Conservation (phyloP, 169 alveolate species). For the Plasmodium gaboni region DNA sequence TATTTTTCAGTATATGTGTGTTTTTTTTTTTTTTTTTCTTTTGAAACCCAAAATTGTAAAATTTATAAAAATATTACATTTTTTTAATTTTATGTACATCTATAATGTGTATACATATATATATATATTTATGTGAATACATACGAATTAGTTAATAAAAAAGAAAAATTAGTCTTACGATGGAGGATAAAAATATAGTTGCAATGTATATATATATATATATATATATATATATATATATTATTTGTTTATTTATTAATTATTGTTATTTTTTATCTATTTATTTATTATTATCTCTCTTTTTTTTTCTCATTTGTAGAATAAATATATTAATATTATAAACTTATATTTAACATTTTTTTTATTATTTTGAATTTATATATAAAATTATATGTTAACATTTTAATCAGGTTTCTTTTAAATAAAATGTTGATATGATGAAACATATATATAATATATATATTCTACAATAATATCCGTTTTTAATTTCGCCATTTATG, state of each 20-base stretch:
- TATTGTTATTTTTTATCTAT: neutral
- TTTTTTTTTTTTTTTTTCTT: neutral
- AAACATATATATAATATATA: neutral
- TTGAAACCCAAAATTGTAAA: constrained; percentile 2
- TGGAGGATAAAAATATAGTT: neutral
- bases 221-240: constrained; percentile 12
- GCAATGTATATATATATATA: neutral
- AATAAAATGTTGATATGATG: neutral
- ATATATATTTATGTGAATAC: neutral
- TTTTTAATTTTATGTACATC: constrained; percentile 10
- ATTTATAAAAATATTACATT: neutral
- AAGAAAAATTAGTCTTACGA: neutral
- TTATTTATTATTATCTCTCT: no score
- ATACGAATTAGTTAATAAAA: neutral
- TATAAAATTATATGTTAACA: neutral
- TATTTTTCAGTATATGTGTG: neutral
- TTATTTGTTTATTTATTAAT: constrained; percentile 8
- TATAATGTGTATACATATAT: neutral
- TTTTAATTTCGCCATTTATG: constrained; percentile 1
- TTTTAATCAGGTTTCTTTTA: constrained; percentile 42
- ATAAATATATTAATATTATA: no score
- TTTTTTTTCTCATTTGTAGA: no score
- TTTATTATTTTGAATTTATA: no score
- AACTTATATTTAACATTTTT: no score
- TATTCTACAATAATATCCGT: constrained; percentile 10